Conservation (phyloP, 2,329 filamentous ascomycete genomes). For the Teratosphaeria nubilosa region DNA sequence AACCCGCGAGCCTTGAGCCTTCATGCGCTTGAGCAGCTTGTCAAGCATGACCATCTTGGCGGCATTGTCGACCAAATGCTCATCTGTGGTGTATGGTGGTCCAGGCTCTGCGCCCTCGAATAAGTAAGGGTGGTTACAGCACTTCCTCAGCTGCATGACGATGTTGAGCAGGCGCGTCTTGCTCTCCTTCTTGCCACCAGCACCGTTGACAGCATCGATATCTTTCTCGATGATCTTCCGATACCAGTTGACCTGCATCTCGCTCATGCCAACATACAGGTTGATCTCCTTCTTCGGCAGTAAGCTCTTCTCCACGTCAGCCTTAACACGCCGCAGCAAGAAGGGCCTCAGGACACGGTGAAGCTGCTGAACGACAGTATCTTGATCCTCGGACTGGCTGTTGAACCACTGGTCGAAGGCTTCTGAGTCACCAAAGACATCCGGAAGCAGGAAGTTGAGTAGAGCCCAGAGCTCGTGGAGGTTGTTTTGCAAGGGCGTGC, state of each 20-base stretch:
- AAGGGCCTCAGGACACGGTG: conserved; percentile 90
- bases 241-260: conserved; percentile 99
- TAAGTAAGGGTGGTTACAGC: conserved; percentile 96
- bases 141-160: conserved; percentile 98
- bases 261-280: conserved; percentile 93
- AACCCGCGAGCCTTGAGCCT: conserved; percentile 83
- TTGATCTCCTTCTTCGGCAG: conserved; percentile 97
- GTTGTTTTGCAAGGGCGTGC: conserved; percentile 95
- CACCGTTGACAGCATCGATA: conserved; percentile 96
- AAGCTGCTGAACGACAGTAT: conserved; percentile 89
- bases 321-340: conserved; percentile 89
- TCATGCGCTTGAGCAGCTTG: conserved; percentile 74
- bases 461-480: conserved; percentile 95
- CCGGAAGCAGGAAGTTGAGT: conserved; percentile 93
- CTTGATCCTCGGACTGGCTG: conserved; percentile 78
- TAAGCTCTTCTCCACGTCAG: conserved; percentile 94
- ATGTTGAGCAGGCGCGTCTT: conserved; percentile 97
- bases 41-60: conserved; percentile 98
- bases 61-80: conserved; percentile 85
- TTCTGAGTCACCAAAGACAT: conserved; percentile 93
- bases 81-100: conserved; percentile 94
- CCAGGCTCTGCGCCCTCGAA: conserved; percentile 97
- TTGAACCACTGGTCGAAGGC: conserved; percentile 99
- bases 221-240: conserved; percentile 98
- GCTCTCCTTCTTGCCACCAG: conserved; percentile 89